Evolutionary conservation across 2,329 filamentous ascomycete species (phyloP), one percentile per base, ranked within the genome.

Genomic region (Trichocomaceae sp.): DNA sequence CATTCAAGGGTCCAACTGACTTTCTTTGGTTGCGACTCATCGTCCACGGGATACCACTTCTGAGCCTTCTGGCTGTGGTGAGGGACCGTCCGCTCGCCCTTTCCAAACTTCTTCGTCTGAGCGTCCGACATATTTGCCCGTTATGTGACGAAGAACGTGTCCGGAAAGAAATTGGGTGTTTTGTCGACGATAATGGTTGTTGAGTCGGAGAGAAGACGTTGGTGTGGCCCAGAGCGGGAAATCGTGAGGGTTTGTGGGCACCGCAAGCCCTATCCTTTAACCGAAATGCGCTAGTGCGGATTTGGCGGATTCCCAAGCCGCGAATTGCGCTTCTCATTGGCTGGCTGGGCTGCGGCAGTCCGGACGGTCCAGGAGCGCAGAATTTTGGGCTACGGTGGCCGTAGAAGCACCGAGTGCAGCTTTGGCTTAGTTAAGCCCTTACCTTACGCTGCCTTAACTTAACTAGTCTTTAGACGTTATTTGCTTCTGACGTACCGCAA

Each of bases 41-140:
- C 92, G 78, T 95, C 88, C 75, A 90, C 88, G 77, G 90, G 89
- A 82, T 99, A 99, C 90, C 92, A 99, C 83, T 96, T 97, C 83
- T 88, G 85, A 72, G 92, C 92, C 88, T 95, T 95, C 79, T 96
- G 85, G 74, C 83, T 82, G 78, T 82, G 77, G 78, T 88, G 84
- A 77, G 88, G 90, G 77, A 96, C 86, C 78, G 87, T 83, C 82
- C 92, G 86, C 81, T 89, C 88, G 80, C 89, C 89, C 85, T 93
- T 93, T 82, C 90, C 90, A 84, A 96, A 96, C 83, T 88, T 92
- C 89, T 96, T 95, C 73, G 86, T 88, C 79, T 83, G 80, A 68
- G 69, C 72, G 67, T 75, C 77, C 75, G 77, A 78, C 82, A 81
- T 82, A 73, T 78, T 77, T 73, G 71, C 72, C 49, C 68, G 64